These are phyloP conservation scores for Spathaspora jeffriesii DNA, from an alignment of 1,139 yeast genomes.

Conservation along the genomic window DNA sequence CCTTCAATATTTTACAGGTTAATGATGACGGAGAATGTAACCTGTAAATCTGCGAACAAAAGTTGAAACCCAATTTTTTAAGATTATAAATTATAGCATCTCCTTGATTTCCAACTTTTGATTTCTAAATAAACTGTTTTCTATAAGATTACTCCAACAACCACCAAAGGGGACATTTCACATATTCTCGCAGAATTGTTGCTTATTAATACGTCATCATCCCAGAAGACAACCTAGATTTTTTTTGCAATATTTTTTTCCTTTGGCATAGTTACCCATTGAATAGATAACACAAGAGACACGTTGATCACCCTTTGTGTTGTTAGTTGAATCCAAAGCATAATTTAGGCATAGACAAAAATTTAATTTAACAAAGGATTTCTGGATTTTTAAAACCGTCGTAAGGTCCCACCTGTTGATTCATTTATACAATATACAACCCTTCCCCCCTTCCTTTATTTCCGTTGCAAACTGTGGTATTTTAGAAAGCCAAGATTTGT, in stretches of 20 bases:
- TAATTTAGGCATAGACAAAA: background rate
- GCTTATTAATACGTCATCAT: background rate
- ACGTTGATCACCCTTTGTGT: background rate
- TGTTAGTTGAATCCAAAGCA: background rate
- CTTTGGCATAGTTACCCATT: background rate
- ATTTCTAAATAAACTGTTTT: background rate
- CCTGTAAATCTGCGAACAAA: constrained; percentile 6
- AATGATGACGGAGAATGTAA: constrained; percentile 5
- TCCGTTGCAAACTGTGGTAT: background rate
- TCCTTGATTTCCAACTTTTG: background rate
- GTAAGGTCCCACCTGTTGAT: background rate
- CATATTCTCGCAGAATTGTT: background rate
- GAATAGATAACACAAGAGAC: background rate
- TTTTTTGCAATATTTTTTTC: background rate
- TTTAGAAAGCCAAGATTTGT: background rate
- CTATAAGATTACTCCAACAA: background rate
- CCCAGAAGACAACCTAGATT: background rate
- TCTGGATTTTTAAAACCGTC: background rate
- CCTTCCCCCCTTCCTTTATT: background rate
- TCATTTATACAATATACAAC: background rate
- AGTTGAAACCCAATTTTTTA: background rate
- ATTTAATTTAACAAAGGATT: background rate
- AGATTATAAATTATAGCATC: constrained; percentile 1
- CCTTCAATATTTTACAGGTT: background rate
- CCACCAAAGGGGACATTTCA: background rate